Conservation (phyloP, 2,329 filamentous ascomycete species). For the Balansia obtecta region DNA sequence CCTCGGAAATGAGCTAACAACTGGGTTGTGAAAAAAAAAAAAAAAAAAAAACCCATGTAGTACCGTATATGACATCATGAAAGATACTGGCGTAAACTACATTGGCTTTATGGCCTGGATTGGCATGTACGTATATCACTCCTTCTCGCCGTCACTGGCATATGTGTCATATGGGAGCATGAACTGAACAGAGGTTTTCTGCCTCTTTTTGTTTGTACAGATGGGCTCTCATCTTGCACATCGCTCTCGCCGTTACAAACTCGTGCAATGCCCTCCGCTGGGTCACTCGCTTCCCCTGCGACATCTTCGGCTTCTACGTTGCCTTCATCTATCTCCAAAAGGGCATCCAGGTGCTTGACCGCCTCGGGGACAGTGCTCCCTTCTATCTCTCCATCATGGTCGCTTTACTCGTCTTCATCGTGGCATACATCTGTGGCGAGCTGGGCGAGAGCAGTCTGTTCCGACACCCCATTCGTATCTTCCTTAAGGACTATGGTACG, state of each 20-base stretch:
- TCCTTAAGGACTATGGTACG: conserved; percentile 82
- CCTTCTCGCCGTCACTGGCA: neutral
- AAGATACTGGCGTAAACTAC: conserved; percentile 65
- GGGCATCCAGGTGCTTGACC: conserved; percentile 71
- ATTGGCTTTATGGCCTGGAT: conserved; percentile 90
- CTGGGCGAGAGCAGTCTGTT: conserved; percentile 63
- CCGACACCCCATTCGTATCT: conserved; percentile 61
- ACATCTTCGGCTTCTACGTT: conserved; percentile 90
- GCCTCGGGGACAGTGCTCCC: conserved; percentile 54
- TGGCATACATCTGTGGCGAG: conserved; percentile 61
- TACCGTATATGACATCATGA: conserved; percentile 83
- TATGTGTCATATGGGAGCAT: neutral
- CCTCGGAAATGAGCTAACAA: too few relatives aligned
- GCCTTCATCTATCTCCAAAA: conserved; percentile 88
- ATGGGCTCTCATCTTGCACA: conserved; percentile 78
- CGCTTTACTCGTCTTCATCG: conserved; percentile 63
- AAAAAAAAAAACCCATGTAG: too few relatives aligned
- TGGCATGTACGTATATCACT: conserved; percentile 47
- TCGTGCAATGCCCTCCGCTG: conserved; percentile 81
- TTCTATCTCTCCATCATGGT: conserved; percentile 72
- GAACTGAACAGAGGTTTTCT: neutral
- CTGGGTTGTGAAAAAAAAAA: too few relatives aligned
- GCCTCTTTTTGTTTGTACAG: conserved; percentile 22
- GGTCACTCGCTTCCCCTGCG: conserved; percentile 83
- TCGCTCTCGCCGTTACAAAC: conserved; percentile 72